These are phyloP conservation scores for Botrytis fabae DNA, from an alignment of 2,329 filamentous ascomycete species.

Conservation along the genomic window DNA sequence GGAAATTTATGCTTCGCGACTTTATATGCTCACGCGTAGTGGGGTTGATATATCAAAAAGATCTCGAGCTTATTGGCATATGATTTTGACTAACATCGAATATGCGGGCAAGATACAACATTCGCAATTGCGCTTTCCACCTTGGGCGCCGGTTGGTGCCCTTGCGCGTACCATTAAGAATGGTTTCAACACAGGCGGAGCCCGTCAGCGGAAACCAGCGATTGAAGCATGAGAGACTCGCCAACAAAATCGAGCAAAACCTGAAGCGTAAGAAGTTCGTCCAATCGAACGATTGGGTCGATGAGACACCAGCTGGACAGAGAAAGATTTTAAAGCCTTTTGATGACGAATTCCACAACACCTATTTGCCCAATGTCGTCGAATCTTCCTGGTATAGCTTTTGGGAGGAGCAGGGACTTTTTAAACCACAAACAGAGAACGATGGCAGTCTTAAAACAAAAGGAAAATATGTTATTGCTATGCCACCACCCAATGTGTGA, in stretches of 20 bases:
- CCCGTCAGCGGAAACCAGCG: neutral
- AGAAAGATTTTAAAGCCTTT: neutral
- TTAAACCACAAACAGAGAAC: neutral
- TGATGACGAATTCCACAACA: neutral
- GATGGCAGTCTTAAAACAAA: neutral
- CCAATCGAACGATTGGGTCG: neutral
- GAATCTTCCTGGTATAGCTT: neutral
- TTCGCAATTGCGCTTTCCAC: neutral
- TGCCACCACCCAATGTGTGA: constrained; percentile 3
- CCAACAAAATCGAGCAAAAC: constrained; percentile 3
- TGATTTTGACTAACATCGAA: neutral
- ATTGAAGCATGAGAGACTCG: neutral
- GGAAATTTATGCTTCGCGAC: neutral
- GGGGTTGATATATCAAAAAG: neutral
- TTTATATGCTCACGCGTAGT: neutral
- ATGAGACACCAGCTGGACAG: neutral
- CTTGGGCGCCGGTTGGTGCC: neutral
- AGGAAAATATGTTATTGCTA: neutral
- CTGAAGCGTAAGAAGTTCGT: neutral
- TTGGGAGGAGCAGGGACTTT: neutral
- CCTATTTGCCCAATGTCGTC: neutral
- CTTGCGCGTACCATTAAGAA: neutral
- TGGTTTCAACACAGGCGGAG: neutral
- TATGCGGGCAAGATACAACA: neutral
- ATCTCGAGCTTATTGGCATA: neutral